A percentile compares a stretch with the other conserved stretches of the same genome.
These are phyloP conservation scores for Monotropa hypopitys DNA, from an alignment of 179 eudicot genomes.

Conservation along the genomic window DNA sequence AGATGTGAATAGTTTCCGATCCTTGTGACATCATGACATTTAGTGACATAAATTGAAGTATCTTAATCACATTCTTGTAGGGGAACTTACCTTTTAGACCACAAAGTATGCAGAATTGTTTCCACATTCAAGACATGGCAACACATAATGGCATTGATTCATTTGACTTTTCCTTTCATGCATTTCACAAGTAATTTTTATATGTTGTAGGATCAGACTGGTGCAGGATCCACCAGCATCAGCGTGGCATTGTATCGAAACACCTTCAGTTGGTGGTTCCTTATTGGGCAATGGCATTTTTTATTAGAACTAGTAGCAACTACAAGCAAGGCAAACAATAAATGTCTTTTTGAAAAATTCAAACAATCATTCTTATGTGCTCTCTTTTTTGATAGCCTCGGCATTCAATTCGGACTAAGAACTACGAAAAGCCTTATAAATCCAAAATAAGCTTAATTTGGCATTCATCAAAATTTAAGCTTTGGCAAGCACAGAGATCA, in stretches of 20 bases:
- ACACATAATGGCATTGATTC: neutral
- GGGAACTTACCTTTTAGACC: constrained; percentile 12
- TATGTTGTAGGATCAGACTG: constrained; percentile 7
- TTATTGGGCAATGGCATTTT: neutral
- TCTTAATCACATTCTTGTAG: constrained; percentile 9
- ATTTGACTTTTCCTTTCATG: neutral
- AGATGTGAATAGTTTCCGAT: neutral
- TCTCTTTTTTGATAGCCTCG: neutral
- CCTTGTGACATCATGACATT: neutral
- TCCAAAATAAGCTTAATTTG: neutral
- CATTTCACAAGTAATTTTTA: neutral
- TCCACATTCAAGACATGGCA: constrained; percentile 8
- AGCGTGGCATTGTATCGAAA: constrained; percentile 3
- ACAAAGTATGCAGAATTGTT: constrained; percentile 12
- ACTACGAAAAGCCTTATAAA: neutral
- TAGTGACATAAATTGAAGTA: neutral
- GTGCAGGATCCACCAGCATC: constrained; percentile 1
- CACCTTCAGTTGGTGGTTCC: neutral
- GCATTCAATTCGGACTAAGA: neutral
- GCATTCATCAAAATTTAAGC: neutral
- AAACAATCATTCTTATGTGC: neutral
- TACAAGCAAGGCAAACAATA: neutral
- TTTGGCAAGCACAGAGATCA: neutral
- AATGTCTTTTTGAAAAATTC: too few relatives aligned
- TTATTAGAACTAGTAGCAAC: neutral